Evolutionary conservation across 306 rosid genomes (phyloP), one percentile per base, ranked within the genome.

Genomic region (Begonia masoniana): DNA sequence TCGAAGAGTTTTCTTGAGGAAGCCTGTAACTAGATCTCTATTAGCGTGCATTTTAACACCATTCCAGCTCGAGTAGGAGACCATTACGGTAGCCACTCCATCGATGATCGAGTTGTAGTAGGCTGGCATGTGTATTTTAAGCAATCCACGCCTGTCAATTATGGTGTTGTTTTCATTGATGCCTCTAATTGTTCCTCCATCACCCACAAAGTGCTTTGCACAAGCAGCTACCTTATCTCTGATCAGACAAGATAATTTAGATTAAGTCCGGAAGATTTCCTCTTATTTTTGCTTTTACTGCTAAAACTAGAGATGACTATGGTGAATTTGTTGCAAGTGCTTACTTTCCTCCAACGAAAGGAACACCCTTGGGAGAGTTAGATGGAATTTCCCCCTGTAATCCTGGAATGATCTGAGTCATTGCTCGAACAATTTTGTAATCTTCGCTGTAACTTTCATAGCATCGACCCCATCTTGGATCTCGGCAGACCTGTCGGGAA

Each of bases 381-480:
- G 68, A 31, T 13, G 78, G 74, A 15, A 73, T 52, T 4, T 73
- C 71, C 17, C 78, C 78, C 53, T 73, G 78, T 52, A 74, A 59
- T 9, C 78, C 75, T 10, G 52, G 24, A 16, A 74, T 61, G 12
- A 68, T 64, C 54, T 74, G 55, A 5, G 68, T 60, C 78, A 73
- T 64, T 47, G 56, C 64, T 68, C 43, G 68, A 24, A 68, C 71
- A 41, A 68, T 41, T 9, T 55, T 63, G 11, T 47, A 65, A 50
- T 68, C 69, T 46, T 71, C 76, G 17, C 71, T 71, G 41, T 71
- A 71, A 58, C 76, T 71, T 66, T 71, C 76, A 23, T 52, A 68
- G 64, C 74, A 73, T 8, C 74, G 64, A 23, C 74, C 78, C 78
- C 74, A 73, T 51, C 78, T 68, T 49, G 78, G 78, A 64, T 73